Evolutionary conservation across 1,284 basidiomycete species (phyloP), one percentile per base, ranked within the genome.

Genomic region (Apiotrichum domesticum): DNA sequence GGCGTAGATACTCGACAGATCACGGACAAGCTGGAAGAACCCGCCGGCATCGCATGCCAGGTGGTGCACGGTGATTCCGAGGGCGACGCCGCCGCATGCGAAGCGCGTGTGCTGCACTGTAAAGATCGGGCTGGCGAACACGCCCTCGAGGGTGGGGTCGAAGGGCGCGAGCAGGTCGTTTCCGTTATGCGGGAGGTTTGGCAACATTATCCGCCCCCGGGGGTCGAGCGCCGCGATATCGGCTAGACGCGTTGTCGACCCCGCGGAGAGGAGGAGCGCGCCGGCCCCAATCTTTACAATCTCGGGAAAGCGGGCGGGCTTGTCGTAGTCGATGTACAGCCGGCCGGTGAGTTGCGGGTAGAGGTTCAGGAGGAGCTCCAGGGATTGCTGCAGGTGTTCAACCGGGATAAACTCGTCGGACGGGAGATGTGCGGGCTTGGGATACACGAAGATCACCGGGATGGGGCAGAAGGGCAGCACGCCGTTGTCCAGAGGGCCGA

Each of bases 301-400:
- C 8, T 9, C 8, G 13, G 41, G 41, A n/a, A 13, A 43, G 35
- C 44, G 21, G 8, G 37, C 37, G 8, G 13, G 8, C 8, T 13
- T 39, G 9, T 35, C 29, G 33, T 54, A 3, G 41, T 61, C 35
- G n/a, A 56, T 21, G 4, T 41, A 15, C 1, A 66, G 43, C 4
- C 65, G 56, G 6, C 66, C 66, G n/a, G 65, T 61, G 21, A 68
- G 56, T 44, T 65, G 63, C 11, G 65, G 65, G 54, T 68, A 68
- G 54, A 51, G 53, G 57, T 65, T 58, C 35, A 68, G 62, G 8
- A 59, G 11, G 13, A 43, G 8, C n/a, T 43, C 35, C 35, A 35
- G 52, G 10, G 4, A 59, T 13, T 7, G 62, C 64, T 51, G 51
- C 48, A 41, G 37, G 6, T 7, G 50, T 46, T 29, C 35, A n/a